These are phyloP conservation scores for Penicillium dipodomyicola DNA, from an alignment of 495 filamentous ascomycete genomes.

Conservation along the genomic window DNA sequence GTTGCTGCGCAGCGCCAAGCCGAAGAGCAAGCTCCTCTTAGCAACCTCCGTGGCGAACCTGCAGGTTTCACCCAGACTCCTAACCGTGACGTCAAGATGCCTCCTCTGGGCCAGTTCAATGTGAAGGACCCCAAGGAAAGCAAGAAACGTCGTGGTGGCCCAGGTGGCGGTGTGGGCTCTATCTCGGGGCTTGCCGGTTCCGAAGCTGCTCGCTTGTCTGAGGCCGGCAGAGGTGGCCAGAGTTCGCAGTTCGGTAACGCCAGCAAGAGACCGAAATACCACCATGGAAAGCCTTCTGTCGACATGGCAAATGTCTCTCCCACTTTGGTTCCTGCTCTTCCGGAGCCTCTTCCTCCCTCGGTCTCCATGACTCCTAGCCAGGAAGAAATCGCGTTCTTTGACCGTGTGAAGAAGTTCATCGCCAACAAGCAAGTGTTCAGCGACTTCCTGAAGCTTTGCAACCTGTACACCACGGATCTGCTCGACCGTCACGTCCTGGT, in stretches of 20 bases:
- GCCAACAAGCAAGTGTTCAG: conserved; percentile 85
- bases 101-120: conserved; percentile 93
- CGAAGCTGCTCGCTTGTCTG: conserved; percentile 39
- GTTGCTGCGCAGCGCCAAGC: conserved; percentile 42
- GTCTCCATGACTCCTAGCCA: conserved; percentile 54
- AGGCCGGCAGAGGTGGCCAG: conserved; percentile 33
- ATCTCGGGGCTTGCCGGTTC: conserved; percentile 33
- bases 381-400: conserved; percentile 91
- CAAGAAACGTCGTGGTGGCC: conserved; percentile 70
- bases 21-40: conserved; percentile 47
- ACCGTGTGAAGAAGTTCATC: conserved; percentile 94
- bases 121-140: conserved; percentile 65
- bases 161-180: conserved; percentile 34
- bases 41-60: conserved; percentile 56
- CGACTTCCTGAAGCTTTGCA: conserved; percentile 94
- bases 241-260: conserved; percentile 42
- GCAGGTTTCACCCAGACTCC: conserved; percentile 47
- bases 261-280: conserved; percentile 61
- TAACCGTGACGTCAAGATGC: conserved; percentile 68
- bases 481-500: conserved; percentile 79
- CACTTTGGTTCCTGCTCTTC: conserved; percentile 79
- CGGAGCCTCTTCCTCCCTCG: conserved; percentile 77
- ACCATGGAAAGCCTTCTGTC: conserved; percentile 60
- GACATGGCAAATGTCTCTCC: conserved; percentile 78
- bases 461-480: conserved; percentile 85